Evolutionary conservation across 2,329 filamentous ascomycete species (phyloP).

Genomic region (Phyllosticta citrichinensis): DNA sequence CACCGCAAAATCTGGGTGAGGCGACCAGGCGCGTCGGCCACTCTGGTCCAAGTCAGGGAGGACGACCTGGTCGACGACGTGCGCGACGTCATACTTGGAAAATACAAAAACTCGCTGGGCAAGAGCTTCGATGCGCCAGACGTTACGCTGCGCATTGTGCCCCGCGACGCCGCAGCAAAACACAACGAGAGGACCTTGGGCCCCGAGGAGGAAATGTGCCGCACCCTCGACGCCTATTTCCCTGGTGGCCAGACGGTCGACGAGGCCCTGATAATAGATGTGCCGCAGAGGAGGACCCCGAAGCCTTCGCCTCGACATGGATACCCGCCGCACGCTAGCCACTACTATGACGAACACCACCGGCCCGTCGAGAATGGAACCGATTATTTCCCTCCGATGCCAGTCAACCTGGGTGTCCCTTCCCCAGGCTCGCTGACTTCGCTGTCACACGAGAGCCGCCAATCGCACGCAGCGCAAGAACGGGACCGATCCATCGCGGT

Average conservation of each 20-base stretch:
- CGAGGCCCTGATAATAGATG: conserved; percentile 85
- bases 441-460: conserved; percentile 26
- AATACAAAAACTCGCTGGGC: conserved; percentile 89
- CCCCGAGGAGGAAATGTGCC: conserved; percentile 75
- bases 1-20: conserved; percentile 91
- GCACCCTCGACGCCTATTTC: conserved; percentile 71
- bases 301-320: conserved; percentile 62
- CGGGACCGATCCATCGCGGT: conserved; percentile 68
- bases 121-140: conserved; percentile 85
- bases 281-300: conserved; percentile 66
- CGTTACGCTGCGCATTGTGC: conserved; percentile 64
- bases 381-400: conserved; percentile 74
- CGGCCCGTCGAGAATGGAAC: conserved; percentile 58
- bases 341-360: conserved; percentile 49
- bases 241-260: conserved; percentile 79
- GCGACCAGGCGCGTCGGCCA: conserved; percentile 74
- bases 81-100: conserved; percentile 80
- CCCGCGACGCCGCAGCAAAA: conserved; percentile 47
- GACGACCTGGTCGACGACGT: conserved; percentile 93
- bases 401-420: conserved; percentile 28
- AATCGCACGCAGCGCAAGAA: conserved; percentile 34
- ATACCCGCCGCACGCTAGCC: conserved; percentile 21
- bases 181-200: conserved; percentile 59
- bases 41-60: conserved; percentile 72
- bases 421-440: conserved; percentile 29